Base-by-base conservation (phyloP, 257 asterid genomes). In the Plantago major region DNA sequence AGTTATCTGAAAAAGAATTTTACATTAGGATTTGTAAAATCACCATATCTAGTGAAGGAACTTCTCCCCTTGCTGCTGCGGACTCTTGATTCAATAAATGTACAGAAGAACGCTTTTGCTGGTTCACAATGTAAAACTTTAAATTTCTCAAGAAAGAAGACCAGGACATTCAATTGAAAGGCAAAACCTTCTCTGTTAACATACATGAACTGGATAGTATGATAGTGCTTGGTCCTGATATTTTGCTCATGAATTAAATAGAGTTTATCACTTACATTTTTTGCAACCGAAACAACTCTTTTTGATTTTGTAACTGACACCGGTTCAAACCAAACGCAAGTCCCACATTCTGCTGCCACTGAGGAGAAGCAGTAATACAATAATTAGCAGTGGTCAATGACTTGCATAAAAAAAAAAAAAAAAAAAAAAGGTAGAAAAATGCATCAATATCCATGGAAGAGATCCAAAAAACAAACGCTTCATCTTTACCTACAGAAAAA, bases 321-420 rank as follows among this genome's bases (percentile, higher is more conserved):
- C 9, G 99, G 97, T 81, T 89, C 97, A 72, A 92, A 92, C 99
- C 99, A 92, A 57, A 85, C 74, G 48, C 84, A 73, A 47, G 93
- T 87, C 57, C 66, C 63, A 63, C 79, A 73, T 78, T 80, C 84
- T 60, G 85, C 89, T 53, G 99, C 96, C 78, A 79, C 99, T 89
- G 95, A 37, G 61, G 58, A 40, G 67, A 58, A 55, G 59, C 54
- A 63, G 58, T 63, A 60, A 67, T 37, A 28, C 45, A 65, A 42
- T 65, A 47, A 75, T 53, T 19, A 26, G 14, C 28, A 11, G 2
- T 22, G 1, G 43, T 22, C 18, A 15, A 12, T 46, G 51, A 46
- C 30, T 44, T 11, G 11, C 14, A 44, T 60, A 12, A 45, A 45
- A 30, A 4, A 45, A n/a, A n/a, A n/a, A n/a, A n/a, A n/a, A n/a